Base-by-base conservation (phyloP, 805 yeast genomes). In the Suhomyces kilbournensis region DNA sequence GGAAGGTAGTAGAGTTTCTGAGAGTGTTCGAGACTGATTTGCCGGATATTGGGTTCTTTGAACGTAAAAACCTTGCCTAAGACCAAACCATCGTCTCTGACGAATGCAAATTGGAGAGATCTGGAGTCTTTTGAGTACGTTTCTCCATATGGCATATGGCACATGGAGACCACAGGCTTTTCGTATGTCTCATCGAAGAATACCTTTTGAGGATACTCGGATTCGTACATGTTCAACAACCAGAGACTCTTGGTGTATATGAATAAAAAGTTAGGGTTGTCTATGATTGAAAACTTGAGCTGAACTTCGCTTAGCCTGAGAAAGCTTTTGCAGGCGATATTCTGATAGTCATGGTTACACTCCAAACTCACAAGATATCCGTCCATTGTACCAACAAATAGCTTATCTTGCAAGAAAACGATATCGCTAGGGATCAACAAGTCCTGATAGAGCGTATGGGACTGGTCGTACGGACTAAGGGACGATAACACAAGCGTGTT, bases 21-120 rank as follows among this genome's bases (percentile, higher is more conserved):
- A 1, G 75, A 74, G 3, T 64, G 48, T n/a, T 72, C 77, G 2
- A 72, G 51, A 19, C 59, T 55, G 2, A 72, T 50, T 53, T 70
- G 77, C 39, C 61, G 64, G 7, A 68, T 49, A 8, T 58, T 52
- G 1, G 76, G 66, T 19, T 50, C 56, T 34, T 53, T 57, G 42
- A 63, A 64, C 2, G 68, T 56, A 4, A 60, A 58, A 1, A 74
- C 53, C 3, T 62, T 54, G 3, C 68, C 69, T 3, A 68, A 34
- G 7, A 65, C 60, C 9, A 75, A 48, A 1, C 79, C 79, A 48
- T 74, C 76, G 22, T 72, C 77, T 44, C 75, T 56, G 4, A 70
- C 55, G 50, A 60, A 58, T 6, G 58, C 63, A 49, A 63, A 53
- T 4, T 26, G 28, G n/a, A 32, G 49, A 39, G 19, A 9, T 10